Percentiles rank a stretch among this genome's conserved stretches.
Conservation (phyloP, 2,329 filamentous ascomycete genomes). For the Colletotrichum sp. region DNA sequence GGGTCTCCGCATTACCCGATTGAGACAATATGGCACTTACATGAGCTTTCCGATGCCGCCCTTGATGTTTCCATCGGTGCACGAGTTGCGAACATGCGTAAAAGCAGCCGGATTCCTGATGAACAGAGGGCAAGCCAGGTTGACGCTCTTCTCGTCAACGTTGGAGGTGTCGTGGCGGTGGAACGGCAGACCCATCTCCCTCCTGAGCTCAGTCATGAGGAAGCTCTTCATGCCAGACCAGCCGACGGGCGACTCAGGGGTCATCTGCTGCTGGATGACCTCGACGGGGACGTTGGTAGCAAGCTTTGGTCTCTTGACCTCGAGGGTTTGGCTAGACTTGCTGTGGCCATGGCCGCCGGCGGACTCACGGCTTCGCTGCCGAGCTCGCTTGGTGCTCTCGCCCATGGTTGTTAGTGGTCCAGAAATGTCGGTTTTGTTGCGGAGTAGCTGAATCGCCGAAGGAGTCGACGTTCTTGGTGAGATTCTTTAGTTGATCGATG, state of each 20-base stretch:
- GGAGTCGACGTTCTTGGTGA: constrained; percentile 13
- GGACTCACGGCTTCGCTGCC: constrained; percentile 20
- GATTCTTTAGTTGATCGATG: constrained; percentile 9
- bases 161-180: constrained; percentile 2
- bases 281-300: constrained; percentile 10
- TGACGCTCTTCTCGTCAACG: constrained; percentile 19
- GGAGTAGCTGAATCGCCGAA: background rate
- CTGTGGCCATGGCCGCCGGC: background rate
- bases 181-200: constrained; percentile 13
- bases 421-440: background rate
- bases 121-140: constrained; percentile 16
- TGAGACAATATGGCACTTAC: background rate
- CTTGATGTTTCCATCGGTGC: constrained; percentile 19
- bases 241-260: background rate
- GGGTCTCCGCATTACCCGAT: background rate
- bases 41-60: constrained; percentile 19
- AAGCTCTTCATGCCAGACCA: constrained; percentile 20
- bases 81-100: constrained; percentile 14
- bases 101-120: constrained; percentile 15
- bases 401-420: constrained; percentile 5
- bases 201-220: constrained; percentile 13
- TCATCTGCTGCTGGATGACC: constrained; percentile 1
- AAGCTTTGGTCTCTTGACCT: constrained; percentile 14
- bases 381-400: constrained; percentile 15
- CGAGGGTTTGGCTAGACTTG: background rate